Evolutionary conservation across 2,329 filamentous ascomycete genomes (phyloP).

Genomic region (Lasiodiplodia theobromae): DNA sequence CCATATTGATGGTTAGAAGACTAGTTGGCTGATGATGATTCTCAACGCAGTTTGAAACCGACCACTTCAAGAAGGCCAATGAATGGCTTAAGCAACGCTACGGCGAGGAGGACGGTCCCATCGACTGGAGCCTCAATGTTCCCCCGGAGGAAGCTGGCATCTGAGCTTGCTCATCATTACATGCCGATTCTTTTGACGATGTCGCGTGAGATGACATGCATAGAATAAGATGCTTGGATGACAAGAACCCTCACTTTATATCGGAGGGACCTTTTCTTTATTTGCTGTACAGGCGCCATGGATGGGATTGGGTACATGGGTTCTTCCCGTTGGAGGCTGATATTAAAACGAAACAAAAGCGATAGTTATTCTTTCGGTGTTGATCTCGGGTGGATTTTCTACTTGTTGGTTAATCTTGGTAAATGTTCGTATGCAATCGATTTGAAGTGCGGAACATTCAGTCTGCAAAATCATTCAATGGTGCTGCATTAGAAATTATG

Average conservation of each 20-base stretch:
- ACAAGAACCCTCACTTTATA: background rate
- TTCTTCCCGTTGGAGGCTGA: background rate
- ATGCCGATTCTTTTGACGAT: background rate
- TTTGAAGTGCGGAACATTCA: too few relatives aligned
- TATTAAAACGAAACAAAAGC: background rate
- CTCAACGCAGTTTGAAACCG: conserved; percentile 68
- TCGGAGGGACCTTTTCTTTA: background rate
- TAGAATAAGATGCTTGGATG: background rate
- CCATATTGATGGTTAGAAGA: conserved; percentile 44
- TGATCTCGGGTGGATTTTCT: background rate
- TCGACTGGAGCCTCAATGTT: conserved; percentile 80
- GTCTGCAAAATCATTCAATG: too few relatives aligned
- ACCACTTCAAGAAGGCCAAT: conserved; percentile 82
- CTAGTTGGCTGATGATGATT: background rate
- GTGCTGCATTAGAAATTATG: too few relatives aligned
- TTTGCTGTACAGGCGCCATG: background rate
- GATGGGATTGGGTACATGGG: background rate
- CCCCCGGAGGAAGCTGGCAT: conserved; percentile 47
- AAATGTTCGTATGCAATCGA: too few relatives aligned
- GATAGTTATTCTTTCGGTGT: background rate
- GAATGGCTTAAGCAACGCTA: conserved; percentile 83
- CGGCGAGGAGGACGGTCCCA: conserved; percentile 73
- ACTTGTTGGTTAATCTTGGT: background rate
- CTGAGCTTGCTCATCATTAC: background rate
- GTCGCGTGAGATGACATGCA: background rate